Evolutionary conservation across 148 eudicot species (phyloP).

Genomic region (Persicaria tinctoria): DNA sequence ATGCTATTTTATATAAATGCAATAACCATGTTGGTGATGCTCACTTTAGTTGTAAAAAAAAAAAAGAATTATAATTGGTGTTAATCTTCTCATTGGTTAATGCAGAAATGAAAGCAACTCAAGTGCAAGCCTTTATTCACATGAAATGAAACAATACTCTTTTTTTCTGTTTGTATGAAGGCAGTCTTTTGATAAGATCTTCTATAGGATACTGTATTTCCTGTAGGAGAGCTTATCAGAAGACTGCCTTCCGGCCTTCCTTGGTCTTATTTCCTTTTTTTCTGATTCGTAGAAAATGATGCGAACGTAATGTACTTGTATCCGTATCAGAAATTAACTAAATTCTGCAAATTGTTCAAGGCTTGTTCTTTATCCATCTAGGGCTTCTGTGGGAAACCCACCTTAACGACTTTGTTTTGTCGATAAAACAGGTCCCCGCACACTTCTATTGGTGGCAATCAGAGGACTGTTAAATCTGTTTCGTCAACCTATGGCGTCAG

Average conservation of each 20-base stretch:
- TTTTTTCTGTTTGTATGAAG: not conserved
- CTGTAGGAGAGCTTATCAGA: too few relatives aligned
- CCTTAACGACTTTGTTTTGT: not conserved
- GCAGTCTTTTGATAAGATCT: not conserved
- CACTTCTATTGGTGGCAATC: conserved; percentile 26
- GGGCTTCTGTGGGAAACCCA: not conserved
- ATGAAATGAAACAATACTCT: not conserved
- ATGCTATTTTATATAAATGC: not conserved
- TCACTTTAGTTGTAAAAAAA: not conserved
- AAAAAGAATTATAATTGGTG: not conserved
- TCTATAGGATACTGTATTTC: too few relatives aligned
- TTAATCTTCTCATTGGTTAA: not conserved
- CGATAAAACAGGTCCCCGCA: conserved; percentile 30
- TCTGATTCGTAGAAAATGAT: not conserved
- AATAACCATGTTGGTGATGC: not conserved
- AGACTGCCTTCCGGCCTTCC: not conserved
- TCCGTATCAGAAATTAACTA: not conserved
- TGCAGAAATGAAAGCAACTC: not conserved
- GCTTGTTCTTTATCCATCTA: not conserved
- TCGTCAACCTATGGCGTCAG: conserved; percentile 40
- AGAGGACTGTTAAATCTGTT: conserved; percentile 33
- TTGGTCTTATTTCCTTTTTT: not conserved
- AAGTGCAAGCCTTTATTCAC: not conserved
- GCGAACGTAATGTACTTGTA: not conserved
- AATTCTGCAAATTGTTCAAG: not conserved